phyloP scores from a whole-genome alignment of 306 rosid species.

The Quercus variabilis region DNA sequence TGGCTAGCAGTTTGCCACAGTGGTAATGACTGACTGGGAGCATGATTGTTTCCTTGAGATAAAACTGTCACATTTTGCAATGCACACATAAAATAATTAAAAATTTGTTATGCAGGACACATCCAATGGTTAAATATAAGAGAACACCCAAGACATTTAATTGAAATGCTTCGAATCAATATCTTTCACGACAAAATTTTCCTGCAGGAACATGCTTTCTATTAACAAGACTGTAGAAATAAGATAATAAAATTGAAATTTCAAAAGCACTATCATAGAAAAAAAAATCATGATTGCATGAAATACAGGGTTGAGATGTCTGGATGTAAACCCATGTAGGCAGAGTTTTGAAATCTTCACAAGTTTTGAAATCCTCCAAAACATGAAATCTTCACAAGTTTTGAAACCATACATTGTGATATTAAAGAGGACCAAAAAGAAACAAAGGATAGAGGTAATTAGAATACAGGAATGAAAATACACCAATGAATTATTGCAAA shows the following conservation, averaged over 20 bases:
- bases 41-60: constrained; percentile 51
- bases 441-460: not conserved
- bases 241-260: constrained; percentile 2
- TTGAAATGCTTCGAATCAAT: not conserved
- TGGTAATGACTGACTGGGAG: constrained; percentile 53
- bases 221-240: constrained; percentile 2
- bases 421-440: not conserved
- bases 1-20: constrained; percentile 33
- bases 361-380: not conserved
- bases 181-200: not conserved
- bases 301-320: not conserved
- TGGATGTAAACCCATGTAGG: not conserved
- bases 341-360: not conserved
- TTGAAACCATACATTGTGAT: not conserved
- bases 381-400: not conserved
- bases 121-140: not conserved
- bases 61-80: constrained; percentile 30
- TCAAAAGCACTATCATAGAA: not conserved
- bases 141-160: not conserved
- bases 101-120: not conserved
- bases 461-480: not conserved
- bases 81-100: constrained; percentile 5
- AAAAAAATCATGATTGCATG: not conserved
- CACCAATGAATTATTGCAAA: not conserved
- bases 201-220: not conserved